phyloP scores from a whole-genome alignment of 2,329 filamentous ascomycete species.

The Beauveria sp. region DNA sequence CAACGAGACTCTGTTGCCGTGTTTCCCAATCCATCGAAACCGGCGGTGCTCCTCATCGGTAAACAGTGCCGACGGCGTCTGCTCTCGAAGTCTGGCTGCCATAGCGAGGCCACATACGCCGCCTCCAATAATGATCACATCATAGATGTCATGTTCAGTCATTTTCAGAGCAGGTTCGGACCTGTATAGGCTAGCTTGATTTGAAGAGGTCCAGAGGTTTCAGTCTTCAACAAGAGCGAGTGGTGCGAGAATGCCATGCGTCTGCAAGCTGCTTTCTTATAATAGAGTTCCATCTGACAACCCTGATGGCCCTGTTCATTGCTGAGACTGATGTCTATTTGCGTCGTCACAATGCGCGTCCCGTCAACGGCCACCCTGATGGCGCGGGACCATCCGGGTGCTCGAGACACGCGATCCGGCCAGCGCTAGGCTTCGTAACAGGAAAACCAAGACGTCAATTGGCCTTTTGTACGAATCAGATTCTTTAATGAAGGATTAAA shows the following conservation, averaged over 20 bases:
- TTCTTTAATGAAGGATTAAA: too few relatives aligned
- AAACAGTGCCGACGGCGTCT: conserved; percentile 69
- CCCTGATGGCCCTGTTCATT: not conserved
- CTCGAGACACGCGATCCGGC: not conserved
- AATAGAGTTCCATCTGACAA: not conserved
- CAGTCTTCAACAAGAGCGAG: not conserved
- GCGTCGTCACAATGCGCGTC: not conserved
- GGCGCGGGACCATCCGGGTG: conserved; percentile 7
- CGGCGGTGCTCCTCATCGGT: conserved; percentile 76
- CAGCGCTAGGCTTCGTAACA: not conserved
- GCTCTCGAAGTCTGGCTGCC: conserved; percentile 63
- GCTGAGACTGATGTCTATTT: not conserved
- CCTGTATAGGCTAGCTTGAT: not conserved
- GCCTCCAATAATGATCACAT: conserved; percentile 66
- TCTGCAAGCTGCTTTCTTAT: not conserved
- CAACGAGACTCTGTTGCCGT: conserved; percentile 51
- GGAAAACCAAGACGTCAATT: not conserved
- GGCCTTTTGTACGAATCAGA: too few relatives aligned
- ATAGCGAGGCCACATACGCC: conserved; percentile 70
- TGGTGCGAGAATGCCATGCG: too few relatives aligned
- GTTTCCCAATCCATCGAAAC: conserved; percentile 69
- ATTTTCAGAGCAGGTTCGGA: not conserved
- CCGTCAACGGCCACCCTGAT: not conserved
- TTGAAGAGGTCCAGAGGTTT: too few relatives aligned
- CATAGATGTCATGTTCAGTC: conserved; percentile 35